Base-by-base conservation (phyloP, 139 green algal species). In the Chlorella sorokiniana region DNA sequence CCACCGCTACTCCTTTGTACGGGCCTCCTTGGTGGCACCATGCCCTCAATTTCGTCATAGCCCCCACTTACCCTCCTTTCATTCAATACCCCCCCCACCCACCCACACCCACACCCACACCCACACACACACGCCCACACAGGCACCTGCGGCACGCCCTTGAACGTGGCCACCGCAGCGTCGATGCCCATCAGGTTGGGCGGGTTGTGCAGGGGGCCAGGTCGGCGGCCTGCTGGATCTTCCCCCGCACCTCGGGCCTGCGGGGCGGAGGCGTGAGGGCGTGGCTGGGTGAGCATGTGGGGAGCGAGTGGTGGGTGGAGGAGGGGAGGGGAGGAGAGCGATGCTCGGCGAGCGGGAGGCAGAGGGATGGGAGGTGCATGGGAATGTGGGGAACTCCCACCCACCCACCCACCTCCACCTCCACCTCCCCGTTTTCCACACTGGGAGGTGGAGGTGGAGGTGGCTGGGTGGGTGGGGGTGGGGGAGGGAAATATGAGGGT, bases 201-300 rank as follows among this genome's bases (percentile, higher is more conserved):
- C 0, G 93, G 92, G 88, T 98, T 98, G 89, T 98, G 95, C 41
- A 98, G 86, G 0, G 95, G 14, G 95, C 95, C 52, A 98, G 86
- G 11, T 86, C 68, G 3, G 81, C 77, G 11, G 92, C 92, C 22
- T 91, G 41, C 61, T 91, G 27, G 65, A 98, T 95, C 18, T 82
- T 88, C 25, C 45, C 63, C 14, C 91, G 81, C 16, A 93, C 86
- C 0, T 77, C 37, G 22, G 90, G 78, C 16, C 76, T 82, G 35
- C 75, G 59, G 2, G 29, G 64, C 31, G 37, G 29, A 31, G 64
- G 64, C 18, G 64, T 11, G 33, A 23, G 64, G 31, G 48, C 48
- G 76, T 70, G 41, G 42, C 29, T 38, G 6, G 20, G 33, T 22
- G 51, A 23, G n/a, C 62, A 35, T 22, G 27, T 76, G 14, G 22